Conservation (phyloP, 2,329 filamentous ascomycete species). For the Fusarium sp. region DNA sequence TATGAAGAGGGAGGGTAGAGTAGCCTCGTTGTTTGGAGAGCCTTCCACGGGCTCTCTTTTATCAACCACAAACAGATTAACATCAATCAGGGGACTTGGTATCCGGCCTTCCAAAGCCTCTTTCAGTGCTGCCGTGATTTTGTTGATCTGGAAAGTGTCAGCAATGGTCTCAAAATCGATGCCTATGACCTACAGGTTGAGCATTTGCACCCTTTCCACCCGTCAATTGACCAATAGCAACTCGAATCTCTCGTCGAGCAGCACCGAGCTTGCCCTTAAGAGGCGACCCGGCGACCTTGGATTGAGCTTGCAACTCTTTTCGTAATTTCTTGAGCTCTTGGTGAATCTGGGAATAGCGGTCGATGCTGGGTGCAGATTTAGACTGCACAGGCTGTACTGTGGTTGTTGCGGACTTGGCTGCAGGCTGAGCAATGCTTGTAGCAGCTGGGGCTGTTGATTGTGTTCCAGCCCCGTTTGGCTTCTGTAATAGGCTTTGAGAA, state of each 20-base stretch:
- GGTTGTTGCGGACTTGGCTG: constrained; percentile 18
- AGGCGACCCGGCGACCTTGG: constrained; percentile 53
- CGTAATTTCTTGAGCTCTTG: constrained; percentile 72
- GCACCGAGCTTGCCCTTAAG: constrained; percentile 75
- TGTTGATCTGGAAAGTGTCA: constrained; percentile 45
- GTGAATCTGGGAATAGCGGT: constrained; percentile 67
- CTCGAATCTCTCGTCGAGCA: constrained; percentile 74
- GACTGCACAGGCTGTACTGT: constrained; percentile 13
- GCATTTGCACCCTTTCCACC: constrained; percentile 69
- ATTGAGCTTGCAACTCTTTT: constrained; percentile 66
- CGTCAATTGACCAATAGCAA: constrained; percentile 77
- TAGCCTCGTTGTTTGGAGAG: constrained; percentile 58
- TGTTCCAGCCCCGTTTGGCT: constrained; percentile 16
- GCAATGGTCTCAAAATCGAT: neutral
- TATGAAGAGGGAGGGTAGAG: constrained; percentile 71
- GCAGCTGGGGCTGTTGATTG: constrained; percentile 7
- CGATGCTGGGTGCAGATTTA: constrained; percentile 33
- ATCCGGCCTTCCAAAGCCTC: constrained; percentile 61
- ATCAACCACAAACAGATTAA: constrained; percentile 61
- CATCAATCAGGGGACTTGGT: constrained; percentile 62
- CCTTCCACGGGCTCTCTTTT: constrained; percentile 57
- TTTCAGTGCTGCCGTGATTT: constrained; percentile 55
- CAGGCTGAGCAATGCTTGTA: neutral
- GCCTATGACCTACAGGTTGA: constrained; percentile 46
- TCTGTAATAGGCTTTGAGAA: constrained; percentile 25